Percentiles rank a stretch among this genome's conserved stretches.
Conservation (phyloP, 768 basidiomycete genomes). For the Russula lepida region DNA sequence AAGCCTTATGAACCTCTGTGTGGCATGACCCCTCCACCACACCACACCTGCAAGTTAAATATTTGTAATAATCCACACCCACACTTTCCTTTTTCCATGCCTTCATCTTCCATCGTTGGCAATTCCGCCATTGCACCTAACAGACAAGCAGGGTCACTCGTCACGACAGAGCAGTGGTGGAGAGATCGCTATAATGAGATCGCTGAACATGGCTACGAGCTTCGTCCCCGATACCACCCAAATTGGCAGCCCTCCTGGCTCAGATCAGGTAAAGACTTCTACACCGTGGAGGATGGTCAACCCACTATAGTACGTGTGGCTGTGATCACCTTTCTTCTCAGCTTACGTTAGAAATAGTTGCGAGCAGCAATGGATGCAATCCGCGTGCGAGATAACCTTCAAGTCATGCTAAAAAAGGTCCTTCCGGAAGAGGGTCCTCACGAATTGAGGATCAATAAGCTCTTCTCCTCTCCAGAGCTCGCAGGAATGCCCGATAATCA, state of each 20-base stretch:
- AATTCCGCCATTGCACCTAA: neutral
- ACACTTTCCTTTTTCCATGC: neutral
- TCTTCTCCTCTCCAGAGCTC: constrained; percentile 18
- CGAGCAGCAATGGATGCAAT: constrained; percentile 12
- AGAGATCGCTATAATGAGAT: neutral
- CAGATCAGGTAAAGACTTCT: constrained; percentile 5
- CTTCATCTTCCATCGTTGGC: neutral
- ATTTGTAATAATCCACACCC: neutral
- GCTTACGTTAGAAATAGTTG: neutral
- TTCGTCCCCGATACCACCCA: constrained; percentile 14
- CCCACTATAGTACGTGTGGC: constrained; percentile 3
- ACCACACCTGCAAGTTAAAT: neutral
- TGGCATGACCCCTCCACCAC: neutral
- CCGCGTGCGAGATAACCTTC: neutral
- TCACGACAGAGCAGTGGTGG: constrained; percentile 13
- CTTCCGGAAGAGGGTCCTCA: constrained; percentile 1
- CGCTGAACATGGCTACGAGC: neutral
- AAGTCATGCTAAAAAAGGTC: constrained; percentile 15
- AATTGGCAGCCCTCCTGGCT: constrained; percentile 13
- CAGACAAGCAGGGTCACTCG: constrained; percentile 4
- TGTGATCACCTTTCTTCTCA: neutral
- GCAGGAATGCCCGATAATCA: constrained; percentile 25
- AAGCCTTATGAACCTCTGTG: neutral
- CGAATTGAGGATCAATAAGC: constrained; percentile 4
- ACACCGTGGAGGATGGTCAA: constrained; percentile 9